Evolutionary conservation across 176 grass and related monocot genomes (phyloP).

Genomic region (Triticum urartu): DNA sequence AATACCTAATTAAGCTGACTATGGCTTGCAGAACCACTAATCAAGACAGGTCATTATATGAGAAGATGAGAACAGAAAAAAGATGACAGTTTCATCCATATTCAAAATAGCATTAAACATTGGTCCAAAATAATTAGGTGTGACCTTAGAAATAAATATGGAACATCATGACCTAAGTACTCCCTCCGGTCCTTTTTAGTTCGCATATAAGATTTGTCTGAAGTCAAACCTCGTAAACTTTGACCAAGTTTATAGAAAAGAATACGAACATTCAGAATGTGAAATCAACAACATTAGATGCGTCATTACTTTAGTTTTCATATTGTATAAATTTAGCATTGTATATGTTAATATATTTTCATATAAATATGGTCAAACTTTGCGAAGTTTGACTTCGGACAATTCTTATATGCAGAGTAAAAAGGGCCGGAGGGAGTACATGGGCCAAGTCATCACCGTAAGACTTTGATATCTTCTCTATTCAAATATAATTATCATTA

Average conservation of each 20-base stretch:
- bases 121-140: background rate
- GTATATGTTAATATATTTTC: too few relatives aligned
- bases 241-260: too few relatives aligned
- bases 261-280: too few relatives aligned
- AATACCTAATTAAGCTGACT: constrained; percentile 3
- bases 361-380: too few relatives aligned
- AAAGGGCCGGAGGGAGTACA: background rate
- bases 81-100: background rate
- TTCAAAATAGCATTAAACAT: background rate
- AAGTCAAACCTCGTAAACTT: too few relatives aligned
- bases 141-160: background rate
- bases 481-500: constrained; percentile 28
- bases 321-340: too few relatives aligned
- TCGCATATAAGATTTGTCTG: too few relatives aligned
- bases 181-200: too few relatives aligned
- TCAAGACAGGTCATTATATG: constrained; percentile 3
- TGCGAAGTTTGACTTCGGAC: too few relatives aligned
- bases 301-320: too few relatives aligned
- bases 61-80: constrained; percentile 9
- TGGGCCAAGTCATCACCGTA: background rate
- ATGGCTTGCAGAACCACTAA: constrained; percentile 8
- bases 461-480: background rate
- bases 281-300: too few relatives aligned
- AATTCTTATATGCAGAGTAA: too few relatives aligned
- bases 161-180: background rate